Evolutionary conservation across 768 basidiomycete species (phyloP).

Genomic region (Serpula lacrymans): DNA sequence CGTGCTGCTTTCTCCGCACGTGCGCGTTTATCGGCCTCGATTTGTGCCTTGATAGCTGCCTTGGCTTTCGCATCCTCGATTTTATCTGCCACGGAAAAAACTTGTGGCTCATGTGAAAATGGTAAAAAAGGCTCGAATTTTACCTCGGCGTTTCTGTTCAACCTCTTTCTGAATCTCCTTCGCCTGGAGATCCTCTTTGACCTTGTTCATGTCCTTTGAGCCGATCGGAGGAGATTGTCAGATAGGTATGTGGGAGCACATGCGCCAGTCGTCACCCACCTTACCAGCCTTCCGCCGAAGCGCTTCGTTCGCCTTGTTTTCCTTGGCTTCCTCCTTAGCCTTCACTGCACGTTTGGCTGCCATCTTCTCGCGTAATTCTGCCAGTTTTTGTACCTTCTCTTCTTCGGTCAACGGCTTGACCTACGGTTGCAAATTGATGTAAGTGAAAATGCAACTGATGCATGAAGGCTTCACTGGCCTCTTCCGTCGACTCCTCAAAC

Average conservation of each 20-base stretch:
- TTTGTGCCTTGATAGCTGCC: conserved; percentile 88
- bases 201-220: conserved; percentile 60
- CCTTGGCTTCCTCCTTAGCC: conserved; percentile 69
- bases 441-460: conserved; percentile 3
- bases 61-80: conserved; percentile 81
- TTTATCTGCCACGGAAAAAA: conserved; percentile 59
- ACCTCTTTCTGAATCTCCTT: conserved; percentile 85
- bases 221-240: background rate
- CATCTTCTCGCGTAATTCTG: conserved; percentile 77
- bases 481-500: conserved; percentile 94
- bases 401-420: conserved; percentile 95
- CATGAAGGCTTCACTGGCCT: conserved; percentile 45
- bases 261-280: conserved; percentile 33
- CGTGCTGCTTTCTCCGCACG: conserved; percentile 84
- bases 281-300: conserved; percentile 85
- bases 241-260: background rate
- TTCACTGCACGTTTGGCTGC: conserved; percentile 73
- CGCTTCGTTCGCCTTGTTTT: conserved; percentile 68
- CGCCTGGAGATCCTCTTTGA: conserved; percentile 72
- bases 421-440: conserved; percentile 33
- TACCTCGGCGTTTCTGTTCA: conserved; percentile 77
- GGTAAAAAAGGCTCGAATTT: background rate
- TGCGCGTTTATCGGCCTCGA: conserved; percentile 88
- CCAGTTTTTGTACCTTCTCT: conserved; percentile 80
- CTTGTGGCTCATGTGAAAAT: background rate